A percentile compares a stretch with the other conserved stretches of the same genome.
Evolutionary conservation across 257 asterid species (phyloP).

Genomic region (Solanum raphanifolium): DNA sequence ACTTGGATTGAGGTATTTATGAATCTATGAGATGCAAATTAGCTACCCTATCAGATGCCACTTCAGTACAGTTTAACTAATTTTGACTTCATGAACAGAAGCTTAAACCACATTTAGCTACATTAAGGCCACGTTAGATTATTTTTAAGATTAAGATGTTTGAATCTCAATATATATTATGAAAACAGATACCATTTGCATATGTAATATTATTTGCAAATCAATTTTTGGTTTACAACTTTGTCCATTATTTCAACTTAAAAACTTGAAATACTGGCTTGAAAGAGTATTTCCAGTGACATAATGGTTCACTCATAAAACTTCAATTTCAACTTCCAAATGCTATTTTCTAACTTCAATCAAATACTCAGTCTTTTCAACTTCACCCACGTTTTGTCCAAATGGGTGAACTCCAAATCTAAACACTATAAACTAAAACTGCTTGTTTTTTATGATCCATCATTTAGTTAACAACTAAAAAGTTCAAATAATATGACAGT

Average conservation of each 20-base stretch:
- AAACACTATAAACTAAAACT: not conserved
- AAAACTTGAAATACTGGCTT: not conserved
- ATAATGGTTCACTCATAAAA: not conserved
- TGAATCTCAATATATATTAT: not conserved
- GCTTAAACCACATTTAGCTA: not conserved
- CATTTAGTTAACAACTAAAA: not conserved
- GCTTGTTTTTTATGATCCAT: not conserved
- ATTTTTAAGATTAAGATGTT: not conserved
- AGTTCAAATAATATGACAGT: not conserved
- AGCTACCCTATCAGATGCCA: not conserved
- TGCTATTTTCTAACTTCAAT: not conserved
- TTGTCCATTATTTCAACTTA: not conserved
- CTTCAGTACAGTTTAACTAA: not conserved
- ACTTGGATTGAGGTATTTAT: not conserved
- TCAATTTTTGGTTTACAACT: not conserved
- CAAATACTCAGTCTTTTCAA: not conserved
- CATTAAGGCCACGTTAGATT: not conserved
- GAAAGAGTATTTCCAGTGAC: not conserved
- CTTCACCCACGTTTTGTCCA: not conserved
- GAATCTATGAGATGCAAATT: not conserved
- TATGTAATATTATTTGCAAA: not conserved
- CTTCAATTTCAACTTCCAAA: not conserved
- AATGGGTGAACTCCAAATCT: not conserved
- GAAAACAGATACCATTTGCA: not conserved
- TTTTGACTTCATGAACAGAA: not conserved